Evolutionary conservation across 164 flowering plant species (phyloP), one percentile per base, ranked within the genome.

Genomic region (Taxillus chinensis): DNA sequence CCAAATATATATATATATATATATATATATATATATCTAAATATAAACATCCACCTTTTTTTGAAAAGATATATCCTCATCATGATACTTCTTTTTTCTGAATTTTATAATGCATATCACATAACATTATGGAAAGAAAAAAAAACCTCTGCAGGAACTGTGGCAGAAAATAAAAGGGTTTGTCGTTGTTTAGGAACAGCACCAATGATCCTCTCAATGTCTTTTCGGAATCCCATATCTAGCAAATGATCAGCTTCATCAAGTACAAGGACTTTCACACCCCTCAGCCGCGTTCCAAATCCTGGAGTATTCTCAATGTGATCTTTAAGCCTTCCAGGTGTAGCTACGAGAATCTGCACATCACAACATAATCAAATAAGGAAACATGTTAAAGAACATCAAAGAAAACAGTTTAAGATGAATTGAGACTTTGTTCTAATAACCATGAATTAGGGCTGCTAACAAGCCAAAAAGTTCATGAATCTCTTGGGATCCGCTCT

Each of bases 261-360:
- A 60, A 93, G 90, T 13, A 95, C 92, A 67, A 95, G 92, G 62
- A 87, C 92, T 75, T 95, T 91, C 61, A 95, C 90, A 63, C 99
- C 98, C 90, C 70, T 82, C 60, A 95, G 69, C 69, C 87, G 80
- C 59, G 86, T 81, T 63, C 96, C 90, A 78, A 95, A 95, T 61
- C 95, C 97, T 54, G 98, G 71, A 65, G 99, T 95, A 68, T 91
- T 95, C 82, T 89, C 95, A 63, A 81, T 75, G 71, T 95, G 99
- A 70, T 95, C 99, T 75, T 58, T 82, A 48, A 95, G 96, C 79
- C 99, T 85, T 75, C 99, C 99, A 73, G 99, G 99, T 45, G 99
- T 95, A 53, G 96, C 99, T 41, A 95, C 90, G 73, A 95, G 96
- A 74, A 95, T 86, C 99, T 95, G 85, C 38, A 55, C 54, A 13